phyloP scores from a whole-genome alignment of 495 filamentous ascomycete genomes.

The Tuber indicum region DNA sequence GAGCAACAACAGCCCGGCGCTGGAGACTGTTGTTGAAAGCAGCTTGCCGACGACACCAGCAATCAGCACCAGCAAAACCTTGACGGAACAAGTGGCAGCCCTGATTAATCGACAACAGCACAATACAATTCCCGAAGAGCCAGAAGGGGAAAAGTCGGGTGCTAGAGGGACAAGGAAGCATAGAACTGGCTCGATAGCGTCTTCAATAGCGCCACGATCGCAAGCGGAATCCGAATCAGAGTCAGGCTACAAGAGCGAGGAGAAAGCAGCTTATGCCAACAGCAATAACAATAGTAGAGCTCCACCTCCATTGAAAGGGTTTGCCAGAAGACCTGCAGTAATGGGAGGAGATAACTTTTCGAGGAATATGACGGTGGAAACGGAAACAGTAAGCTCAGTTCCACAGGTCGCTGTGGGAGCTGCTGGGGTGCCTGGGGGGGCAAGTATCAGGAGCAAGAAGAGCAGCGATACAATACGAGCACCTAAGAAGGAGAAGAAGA shows the following conservation, averaged over 20 bases:
- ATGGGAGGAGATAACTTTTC: conserved; percentile 59
- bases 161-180: conserved; percentile 8
- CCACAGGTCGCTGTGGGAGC: conserved; percentile 77
- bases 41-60: conserved; percentile 72
- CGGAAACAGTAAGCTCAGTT: conserved; percentile 87
- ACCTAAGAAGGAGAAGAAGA: conserved; percentile 84
- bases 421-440: conserved; percentile 57
- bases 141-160: conserved; percentile 33
- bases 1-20: conserved; percentile 59
- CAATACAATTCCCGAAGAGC: conserved; percentile 33
- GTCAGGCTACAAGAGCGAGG: conserved; percentile 41
- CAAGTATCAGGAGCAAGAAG: conserved; percentile 73
- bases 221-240: conserved; percentile 43
- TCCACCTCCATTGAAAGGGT: conserved; percentile 44
- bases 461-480: conserved; percentile 84
- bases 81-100: conserved; percentile 49
- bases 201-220: conserved; percentile 41
- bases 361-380: conserved; percentile 95
- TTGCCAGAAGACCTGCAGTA: conserved; percentile 52
- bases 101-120: conserved; percentile 40
- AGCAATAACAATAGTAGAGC: conserved; percentile 39
- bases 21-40: conserved; percentile 91
- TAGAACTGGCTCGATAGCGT: conserved; percentile 34
- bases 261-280: conserved; percentile 32
- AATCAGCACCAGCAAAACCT: conserved; percentile 48